phyloP scores from a whole-genome alignment of 2,329 filamentous ascomycete species.

The Camillea tinctor region DNA sequence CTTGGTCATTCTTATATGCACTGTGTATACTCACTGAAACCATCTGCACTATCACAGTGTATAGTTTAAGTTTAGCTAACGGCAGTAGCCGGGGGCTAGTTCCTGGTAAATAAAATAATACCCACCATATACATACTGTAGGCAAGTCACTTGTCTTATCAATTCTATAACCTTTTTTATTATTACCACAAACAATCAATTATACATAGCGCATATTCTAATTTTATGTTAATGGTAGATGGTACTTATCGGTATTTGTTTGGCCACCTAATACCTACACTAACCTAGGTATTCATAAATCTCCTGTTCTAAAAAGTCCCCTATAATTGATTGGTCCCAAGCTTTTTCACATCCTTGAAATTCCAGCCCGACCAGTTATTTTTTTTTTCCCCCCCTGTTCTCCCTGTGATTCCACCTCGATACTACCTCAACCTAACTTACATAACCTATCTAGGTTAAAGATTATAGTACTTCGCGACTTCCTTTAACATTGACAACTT shows the following conservation, averaged over 20 bases:
- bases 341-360: constrained; percentile 10
- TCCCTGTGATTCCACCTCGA: neutral
- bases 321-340: constrained; percentile 5
- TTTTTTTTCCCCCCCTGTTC: neutral
- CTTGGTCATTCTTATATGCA: neutral
- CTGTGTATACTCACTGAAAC: neutral
- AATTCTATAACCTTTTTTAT: too few species aligned
- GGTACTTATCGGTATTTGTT: neutral
- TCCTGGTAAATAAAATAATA: too few species aligned
- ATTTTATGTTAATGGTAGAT: neutral
- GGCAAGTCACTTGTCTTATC: too few species aligned
- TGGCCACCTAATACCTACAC: neutral
- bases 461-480: neutral
- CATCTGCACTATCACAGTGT: neutral
- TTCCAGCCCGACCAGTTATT: constrained; percentile 5
- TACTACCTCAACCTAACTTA: constrained; percentile 2
- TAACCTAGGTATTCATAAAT: neutral
- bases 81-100: too few species aligned
- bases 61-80: neutral
- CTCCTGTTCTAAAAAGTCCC: neutral
- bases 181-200: too few species aligned
- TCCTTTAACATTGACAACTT: constrained; percentile 6
- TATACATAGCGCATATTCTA: too few species aligned
- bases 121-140: too few species aligned
- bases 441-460: neutral